Base-by-base conservation (phyloP, 495 filamentous ascomycete genomes). In the Aspergillus heteromorphus region DNA sequence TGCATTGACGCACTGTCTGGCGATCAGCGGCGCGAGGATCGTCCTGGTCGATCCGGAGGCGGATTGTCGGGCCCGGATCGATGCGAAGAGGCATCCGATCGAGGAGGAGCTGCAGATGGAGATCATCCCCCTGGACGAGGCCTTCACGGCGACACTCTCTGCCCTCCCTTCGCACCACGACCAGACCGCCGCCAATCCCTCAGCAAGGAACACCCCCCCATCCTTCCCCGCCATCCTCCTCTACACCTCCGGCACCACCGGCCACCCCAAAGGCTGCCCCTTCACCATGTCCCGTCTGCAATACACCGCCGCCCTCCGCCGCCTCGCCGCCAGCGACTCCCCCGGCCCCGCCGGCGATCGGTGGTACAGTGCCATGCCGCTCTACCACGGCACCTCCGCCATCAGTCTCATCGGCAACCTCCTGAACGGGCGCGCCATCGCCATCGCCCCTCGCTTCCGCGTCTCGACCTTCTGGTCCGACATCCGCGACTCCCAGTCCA, bases 321-420 rank as follows among this genome's bases (percentile, higher is more conserved):
- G 62, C 2, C 51, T 48, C 1, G 6, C 40, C 5, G 55, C 74
- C 53, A 58, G 48, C 20, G 67, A 77, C 40, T 53, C 49, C 6
- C 52, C 57, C 1, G 74, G 76, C 2, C 75, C 73, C 9, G 69
- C 68, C 18, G 76, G 73, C 9, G 83, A 87, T 60, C 71, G 85
- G 18, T 88, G 83, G 81, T 88, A 90, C 68, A 75, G 80, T 59
- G 88, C 86, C 63, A 91, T 92, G 87, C 88, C 88, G 2, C 66
- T 90, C 14, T 92, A 91, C 65, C 88, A 92, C 63, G 87, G 87
- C 9, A 92, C 88, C 0, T 86, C 85, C 0, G 77, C 73, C 6
- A 80, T 87, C 34, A 68, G 67, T 11, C 65, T 79, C 20, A 79
- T 87, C 45, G 65, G 62, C 4, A 74, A 77, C 54, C 68, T 90